Conservation (phyloP, 345 rosid genomes). For the Psidium guajava region DNA sequence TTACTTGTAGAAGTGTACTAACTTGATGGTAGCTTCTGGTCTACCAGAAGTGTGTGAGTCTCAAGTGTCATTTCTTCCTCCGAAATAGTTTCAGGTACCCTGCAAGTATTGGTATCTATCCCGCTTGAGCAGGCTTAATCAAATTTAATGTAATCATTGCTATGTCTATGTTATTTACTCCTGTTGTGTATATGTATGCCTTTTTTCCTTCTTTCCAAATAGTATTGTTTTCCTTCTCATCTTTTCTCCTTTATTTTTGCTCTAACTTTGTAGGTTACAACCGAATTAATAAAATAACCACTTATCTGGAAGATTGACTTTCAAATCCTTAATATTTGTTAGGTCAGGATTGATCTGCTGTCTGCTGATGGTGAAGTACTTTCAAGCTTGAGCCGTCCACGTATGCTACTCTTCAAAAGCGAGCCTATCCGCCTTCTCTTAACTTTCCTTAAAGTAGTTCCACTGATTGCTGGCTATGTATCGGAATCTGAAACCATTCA, state of each 20-base stretch:
- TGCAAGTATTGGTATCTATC: background rate
- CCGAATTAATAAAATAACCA: background rate
- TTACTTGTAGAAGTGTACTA: background rate
- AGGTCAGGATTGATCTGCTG: slow-evolving; percentile 73
- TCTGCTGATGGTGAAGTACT: slow-evolving; percentile 48
- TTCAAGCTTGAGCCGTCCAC: slow-evolving; percentile 48
- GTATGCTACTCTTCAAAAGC: slow-evolving; percentile 73
- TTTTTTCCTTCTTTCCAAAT: background rate
- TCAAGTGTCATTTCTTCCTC: background rate
- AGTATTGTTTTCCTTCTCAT: background rate
- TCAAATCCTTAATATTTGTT: slow-evolving; percentile 8
- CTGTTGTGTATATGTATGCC: background rate
- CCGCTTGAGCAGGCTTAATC: background rate
- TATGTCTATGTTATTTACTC: background rate
- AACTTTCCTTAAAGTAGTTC: slow-evolving; percentile 57
- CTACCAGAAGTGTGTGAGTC: background rate
- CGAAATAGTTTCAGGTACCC: background rate
- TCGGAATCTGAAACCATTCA: slow-evolving; percentile 67
- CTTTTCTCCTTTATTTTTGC: background rate
- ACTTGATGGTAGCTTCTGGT: background rate
- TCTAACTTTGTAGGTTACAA: background rate
- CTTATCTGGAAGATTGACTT: background rate
- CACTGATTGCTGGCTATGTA: slow-evolving; percentile 59
- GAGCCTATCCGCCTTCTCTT: slow-evolving; percentile 51
- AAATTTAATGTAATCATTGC: background rate